Conservation (phyloP, 306 rosid species). For the Morella rubra region DNA sequence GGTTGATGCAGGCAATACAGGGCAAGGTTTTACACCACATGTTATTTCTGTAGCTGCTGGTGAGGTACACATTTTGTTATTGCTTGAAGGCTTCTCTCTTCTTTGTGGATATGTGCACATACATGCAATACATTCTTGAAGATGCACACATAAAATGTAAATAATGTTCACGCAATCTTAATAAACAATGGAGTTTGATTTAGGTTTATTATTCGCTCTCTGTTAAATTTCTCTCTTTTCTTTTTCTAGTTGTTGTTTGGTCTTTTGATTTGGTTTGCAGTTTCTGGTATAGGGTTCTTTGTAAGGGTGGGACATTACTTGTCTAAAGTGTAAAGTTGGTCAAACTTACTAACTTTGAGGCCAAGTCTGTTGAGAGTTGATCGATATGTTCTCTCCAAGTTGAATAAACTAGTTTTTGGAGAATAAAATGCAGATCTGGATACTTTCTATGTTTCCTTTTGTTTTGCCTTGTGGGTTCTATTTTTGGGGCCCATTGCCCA, state of each 20-base stretch:
- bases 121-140: not conserved
- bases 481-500: not conserved
- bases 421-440: not conserved
- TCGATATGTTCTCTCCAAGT: not conserved
- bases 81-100: constrained; percentile 14
- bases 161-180: not conserved
- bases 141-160: not conserved
- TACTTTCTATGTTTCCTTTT: not conserved
- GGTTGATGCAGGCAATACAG: constrained; percentile 74
- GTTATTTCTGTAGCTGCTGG: constrained; percentile 76
- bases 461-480: not conserved
- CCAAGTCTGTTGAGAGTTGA: not conserved
- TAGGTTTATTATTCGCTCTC: not conserved
- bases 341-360: not conserved
- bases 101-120: constrained; percentile 13
- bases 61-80: constrained; percentile 60
- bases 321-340: not conserved
- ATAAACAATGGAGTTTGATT: not conserved
- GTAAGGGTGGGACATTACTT: not conserved
- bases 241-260: not conserved
- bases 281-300: not conserved
- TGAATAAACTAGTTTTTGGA: not conserved
- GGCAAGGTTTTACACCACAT: constrained; percentile 83
- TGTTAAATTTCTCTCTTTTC: not conserved
- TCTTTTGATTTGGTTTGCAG: not conserved